Evolutionary conservation across 1,284 basidiomycete species (phyloP), one percentile per base, ranked within the genome.

Genomic region (Austropuccinia psidii): DNA sequence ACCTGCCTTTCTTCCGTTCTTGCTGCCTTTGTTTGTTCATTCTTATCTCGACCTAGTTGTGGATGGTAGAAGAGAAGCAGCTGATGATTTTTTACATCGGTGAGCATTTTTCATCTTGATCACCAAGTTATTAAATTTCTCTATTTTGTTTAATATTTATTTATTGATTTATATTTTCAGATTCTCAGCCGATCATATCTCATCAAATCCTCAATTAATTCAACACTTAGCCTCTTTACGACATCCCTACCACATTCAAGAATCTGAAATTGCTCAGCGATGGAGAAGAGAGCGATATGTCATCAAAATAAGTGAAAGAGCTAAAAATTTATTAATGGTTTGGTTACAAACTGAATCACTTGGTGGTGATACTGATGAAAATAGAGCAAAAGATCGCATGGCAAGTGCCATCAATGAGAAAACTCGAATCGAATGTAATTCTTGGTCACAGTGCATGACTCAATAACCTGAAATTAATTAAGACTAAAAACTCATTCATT

Each of bases 11-110:
- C 84, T 90, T 75, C 91, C 93, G 43, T 88, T 98, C 41, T 83
- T 97, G 19, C 94, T 94, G 79, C 96, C 96, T 4, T 90, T 99
- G 75, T 98, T 98, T 80, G 92, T 91, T 50, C 93, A 99, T 82
- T 96, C 96, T 79, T 98, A 95, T 81, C 85, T 99, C 41, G 94
- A 98, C 80, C 85, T 99, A 60, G 88, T 98, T 68, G 88, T 93
- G 78, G 88, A 89, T 75, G 93, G 91, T 4, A 92, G 91, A 81
- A 89, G 90, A 77, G 89, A 92, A 77, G 90, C 93, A 76, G 50
- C 91, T 90, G 90, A 78, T 74, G 87, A 82, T 52, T 66, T 24
- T 45, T n/a, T 73, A 45, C 39, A 47, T 29, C 66, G 35, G 52
- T 55, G 55, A 73, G 43, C 54, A n/a, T 45, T 29, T 37, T 33